Evolutionary conservation across 129 eudicot genomes (phyloP).

Genomic region (Dittrichia graveolens): DNA sequence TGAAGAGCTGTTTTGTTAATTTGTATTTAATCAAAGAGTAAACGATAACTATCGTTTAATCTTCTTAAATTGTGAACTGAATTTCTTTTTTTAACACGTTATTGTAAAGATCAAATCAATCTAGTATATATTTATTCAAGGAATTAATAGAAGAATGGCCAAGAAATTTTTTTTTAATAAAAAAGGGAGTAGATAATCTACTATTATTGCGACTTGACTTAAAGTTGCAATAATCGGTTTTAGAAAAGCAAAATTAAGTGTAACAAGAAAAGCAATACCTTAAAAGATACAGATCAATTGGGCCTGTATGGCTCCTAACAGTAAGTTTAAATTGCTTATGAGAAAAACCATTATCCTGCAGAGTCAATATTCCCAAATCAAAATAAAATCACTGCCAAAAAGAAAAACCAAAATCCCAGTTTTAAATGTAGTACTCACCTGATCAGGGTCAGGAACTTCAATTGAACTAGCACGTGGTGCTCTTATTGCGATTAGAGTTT

Average conservation of each 20-base stretch:
- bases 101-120: not conserved
- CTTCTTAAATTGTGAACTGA: not conserved
- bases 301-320: constrained; percentile 73
- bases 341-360: constrained; percentile 52
- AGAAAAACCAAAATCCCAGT: not conserved
- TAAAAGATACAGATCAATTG: constrained; percentile 58
- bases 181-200: too few relatives aligned
- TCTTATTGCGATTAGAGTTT: constrained; percentile 61
- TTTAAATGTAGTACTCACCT: constrained; percentile 46
- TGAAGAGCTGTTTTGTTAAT: not conserved
- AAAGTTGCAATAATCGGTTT: too few relatives aligned
- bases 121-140: too few relatives aligned
- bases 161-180: too few relatives aligned
- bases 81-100: not conserved
- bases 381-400: not conserved
- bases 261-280: constrained; percentile 46
- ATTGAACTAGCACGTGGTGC: constrained; percentile 72
- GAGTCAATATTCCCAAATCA: constrained; percentile 14
- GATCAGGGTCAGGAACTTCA: constrained; percentile 85
- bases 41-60: too few relatives aligned
- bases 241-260: not conserved
- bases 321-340: constrained; percentile 54
- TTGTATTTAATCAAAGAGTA: not conserved
- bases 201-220: too few relatives aligned
- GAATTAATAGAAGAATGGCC: too few relatives aligned